Evolutionary conservation across 2,329 filamentous ascomycete genomes (phyloP).

Genomic region (Colletotrichum sp.): DNA sequence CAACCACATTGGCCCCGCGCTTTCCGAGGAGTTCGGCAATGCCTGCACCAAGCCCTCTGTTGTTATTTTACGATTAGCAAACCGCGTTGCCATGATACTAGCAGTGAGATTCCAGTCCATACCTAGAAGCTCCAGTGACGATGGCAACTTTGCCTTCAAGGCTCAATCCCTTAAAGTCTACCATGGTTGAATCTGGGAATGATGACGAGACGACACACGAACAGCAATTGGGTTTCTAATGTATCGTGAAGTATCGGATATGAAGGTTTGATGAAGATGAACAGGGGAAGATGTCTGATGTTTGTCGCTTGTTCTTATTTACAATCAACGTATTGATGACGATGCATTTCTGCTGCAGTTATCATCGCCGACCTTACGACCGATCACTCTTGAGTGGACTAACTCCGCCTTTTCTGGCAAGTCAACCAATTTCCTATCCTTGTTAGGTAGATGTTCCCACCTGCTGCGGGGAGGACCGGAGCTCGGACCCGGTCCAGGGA

Average conservation of each 20-base stretch:
- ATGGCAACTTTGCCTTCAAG: slow-evolving; percentile 24
- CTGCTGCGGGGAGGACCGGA: neutral
- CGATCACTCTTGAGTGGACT: neutral
- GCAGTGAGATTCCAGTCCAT: neutral
- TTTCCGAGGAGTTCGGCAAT: slow-evolving; percentile 67
- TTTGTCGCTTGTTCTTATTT: neutral
- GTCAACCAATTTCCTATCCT: neutral
- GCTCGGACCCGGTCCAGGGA: neutral
- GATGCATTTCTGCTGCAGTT: neutral
- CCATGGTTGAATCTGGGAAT: neutral
- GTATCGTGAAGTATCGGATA: neutral
- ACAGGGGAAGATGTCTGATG: neutral
- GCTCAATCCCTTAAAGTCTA: slow-evolving; percentile 24
- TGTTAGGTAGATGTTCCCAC: neutral
- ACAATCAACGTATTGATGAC: neutral
- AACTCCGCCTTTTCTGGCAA: neutral
- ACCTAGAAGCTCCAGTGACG: slow-evolving; percentile 17
- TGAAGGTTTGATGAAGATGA: neutral
- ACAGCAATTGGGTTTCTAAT: neutral
- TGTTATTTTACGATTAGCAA: neutral
- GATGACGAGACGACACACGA: too few species aligned
- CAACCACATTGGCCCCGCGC: slow-evolving; percentile 50
- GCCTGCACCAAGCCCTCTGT: slow-evolving; percentile 56
- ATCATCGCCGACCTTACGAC: neutral
- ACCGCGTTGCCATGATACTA: neutral